Conservation (phyloP, 1,284 basidiomycete genomes). For the Pseudozyma thailandica region DNA sequence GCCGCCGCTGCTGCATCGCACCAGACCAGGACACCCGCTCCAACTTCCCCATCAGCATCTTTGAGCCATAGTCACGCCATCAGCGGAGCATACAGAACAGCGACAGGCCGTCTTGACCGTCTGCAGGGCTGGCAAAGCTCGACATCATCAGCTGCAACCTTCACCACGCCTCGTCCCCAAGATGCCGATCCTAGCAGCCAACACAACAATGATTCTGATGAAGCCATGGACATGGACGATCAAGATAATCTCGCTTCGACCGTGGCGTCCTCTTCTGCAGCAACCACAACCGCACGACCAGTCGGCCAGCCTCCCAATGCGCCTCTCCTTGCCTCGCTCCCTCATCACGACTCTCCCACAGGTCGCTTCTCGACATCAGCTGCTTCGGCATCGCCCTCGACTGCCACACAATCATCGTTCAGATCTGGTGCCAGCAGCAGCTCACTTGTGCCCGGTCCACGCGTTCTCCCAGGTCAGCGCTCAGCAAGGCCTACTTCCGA, state of each 20-base stretch:
- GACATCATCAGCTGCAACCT: conserved; percentile 9
- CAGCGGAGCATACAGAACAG: conserved; percentile 27
- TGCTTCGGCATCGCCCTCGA: conserved; percentile 11
- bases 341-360: conserved; percentile 41
- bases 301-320: conserved; percentile 32
- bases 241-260: conserved; percentile 17
- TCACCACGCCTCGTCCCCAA: conserved; percentile 15
- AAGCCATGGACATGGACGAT: conserved; percentile 49
- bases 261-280: conserved; percentile 10
- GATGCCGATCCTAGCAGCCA: not conserved
- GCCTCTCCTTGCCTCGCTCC: conserved; percentile 29
- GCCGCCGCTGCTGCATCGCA: conserved; percentile 4
- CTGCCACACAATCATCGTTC: conserved; percentile 2
- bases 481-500: too few relatives aligned
- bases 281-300: not conserved
- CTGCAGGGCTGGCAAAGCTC: conserved; percentile 42
- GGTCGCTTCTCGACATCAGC: conserved; percentile 37
- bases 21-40: not conserved
- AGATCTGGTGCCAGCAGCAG: conserved; percentile 4
- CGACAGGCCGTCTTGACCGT: conserved; percentile 37
- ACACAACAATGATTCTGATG: conserved; percentile 14
- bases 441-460: conserved; percentile 29
- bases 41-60: conserved; percentile 11
- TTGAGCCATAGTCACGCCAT: conserved; percentile 14
- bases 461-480: too few relatives aligned